phyloP scores from a whole-genome alignment of 495 filamentous ascomycete species.

The Aspergillus saccharolyticus region DNA sequence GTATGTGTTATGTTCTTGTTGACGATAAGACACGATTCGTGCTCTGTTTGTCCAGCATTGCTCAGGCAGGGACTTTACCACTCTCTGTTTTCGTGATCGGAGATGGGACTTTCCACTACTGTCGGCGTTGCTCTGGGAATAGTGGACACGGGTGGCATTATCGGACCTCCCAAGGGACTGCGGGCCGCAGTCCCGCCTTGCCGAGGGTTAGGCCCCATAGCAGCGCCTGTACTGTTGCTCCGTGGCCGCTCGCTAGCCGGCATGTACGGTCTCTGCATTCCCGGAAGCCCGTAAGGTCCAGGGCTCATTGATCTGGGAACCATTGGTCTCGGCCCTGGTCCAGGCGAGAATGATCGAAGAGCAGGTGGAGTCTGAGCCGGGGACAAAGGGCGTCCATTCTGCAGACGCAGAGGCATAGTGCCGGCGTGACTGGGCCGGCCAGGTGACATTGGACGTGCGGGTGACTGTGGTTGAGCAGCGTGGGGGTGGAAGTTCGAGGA shows the following conservation, averaged over 20 bases:
- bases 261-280: conserved; percentile 42
- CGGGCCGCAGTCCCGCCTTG: conserved; percentile 48
- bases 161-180: conserved; percentile 47
- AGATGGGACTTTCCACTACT: conserved; percentile 3
- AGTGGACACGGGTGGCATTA: conserved; percentile 30
- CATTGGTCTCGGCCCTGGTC: conserved; percentile 30
- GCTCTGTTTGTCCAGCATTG: background rate
- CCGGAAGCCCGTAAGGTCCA: conserved; percentile 43
- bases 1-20: background rate
- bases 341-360: conserved; percentile 44
- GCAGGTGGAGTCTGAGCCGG: conserved; percentile 31
- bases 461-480: conserved; percentile 38
- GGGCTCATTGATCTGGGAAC: conserved; percentile 49
- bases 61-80: background rate
- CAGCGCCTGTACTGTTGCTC: conserved; percentile 49
- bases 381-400: conserved; percentile 29
- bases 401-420: conserved; percentile 15
- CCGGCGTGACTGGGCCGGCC: conserved; percentile 29
- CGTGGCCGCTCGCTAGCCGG: conserved; percentile 39
- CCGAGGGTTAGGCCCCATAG: conserved; percentile 37
- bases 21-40: background rate
- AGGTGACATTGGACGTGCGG: conserved; percentile 33
- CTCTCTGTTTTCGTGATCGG: conserved; percentile 2
- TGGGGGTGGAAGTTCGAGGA: conserved; percentile 37
- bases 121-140: conserved; percentile 30